Conservation (phyloP, 2,329 filamentous ascomycete species). For the Gaeumannomyces sp. region DNA sequence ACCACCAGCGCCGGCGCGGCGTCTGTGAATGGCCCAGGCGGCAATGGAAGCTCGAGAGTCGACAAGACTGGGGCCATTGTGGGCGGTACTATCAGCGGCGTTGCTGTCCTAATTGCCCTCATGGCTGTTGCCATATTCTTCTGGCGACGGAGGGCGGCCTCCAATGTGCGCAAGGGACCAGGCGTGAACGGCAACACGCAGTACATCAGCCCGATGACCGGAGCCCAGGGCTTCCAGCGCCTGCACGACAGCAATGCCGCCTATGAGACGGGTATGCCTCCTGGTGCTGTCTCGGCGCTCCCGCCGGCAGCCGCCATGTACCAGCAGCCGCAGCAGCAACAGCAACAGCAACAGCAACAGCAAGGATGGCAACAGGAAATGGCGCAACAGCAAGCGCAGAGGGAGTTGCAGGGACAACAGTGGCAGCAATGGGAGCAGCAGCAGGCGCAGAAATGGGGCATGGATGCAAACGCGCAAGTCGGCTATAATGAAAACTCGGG, state of each 20-base stretch:
- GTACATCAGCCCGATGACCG: conserved; percentile 26
- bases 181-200: conserved; percentile 30
- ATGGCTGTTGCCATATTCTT: conserved; percentile 36
- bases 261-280: conserved; percentile 21
- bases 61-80: conserved; percentile 44
- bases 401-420: conserved; percentile 7
- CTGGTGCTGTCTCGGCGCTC: conserved; percentile 10
- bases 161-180: conserved; percentile 35
- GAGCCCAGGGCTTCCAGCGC: conserved; percentile 31
- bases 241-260: conserved; percentile 28
- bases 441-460: conserved; percentile 3
- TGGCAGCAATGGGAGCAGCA: conserved; percentile 3
- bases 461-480: conserved; percentile 6
- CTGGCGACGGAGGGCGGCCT: conserved; percentile 34
- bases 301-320: not conserved
- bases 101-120: conserved; percentile 39
- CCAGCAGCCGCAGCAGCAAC: not conserved
- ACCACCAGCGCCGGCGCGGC: conserved; percentile 8
- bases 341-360: conserved; percentile 1
- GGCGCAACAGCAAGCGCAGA: conserved; percentile 5
- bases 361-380: conserved; percentile 6
- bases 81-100: conserved; percentile 47
- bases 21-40: conserved; percentile 6
- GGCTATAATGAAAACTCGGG: conserved; percentile 9
- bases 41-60: conserved; percentile 6